Conservation (phyloP, 2,329 filamentous ascomycete species). For the Aureobasidium sp. region DNA sequence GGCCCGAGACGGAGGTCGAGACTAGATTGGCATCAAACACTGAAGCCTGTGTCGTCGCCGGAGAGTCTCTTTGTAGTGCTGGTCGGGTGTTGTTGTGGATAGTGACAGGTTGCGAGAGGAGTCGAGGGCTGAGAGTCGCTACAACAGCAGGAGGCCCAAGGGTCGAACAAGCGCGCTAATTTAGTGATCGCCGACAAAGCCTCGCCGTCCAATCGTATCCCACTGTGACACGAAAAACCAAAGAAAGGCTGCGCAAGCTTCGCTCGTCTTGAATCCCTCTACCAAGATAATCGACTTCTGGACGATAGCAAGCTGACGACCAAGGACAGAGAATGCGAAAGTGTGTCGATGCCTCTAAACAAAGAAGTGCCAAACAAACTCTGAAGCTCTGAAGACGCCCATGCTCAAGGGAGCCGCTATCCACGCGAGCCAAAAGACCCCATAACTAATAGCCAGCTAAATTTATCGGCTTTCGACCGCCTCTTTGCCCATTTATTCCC, state of each 20-base stretch:
- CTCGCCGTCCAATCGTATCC: not conserved
- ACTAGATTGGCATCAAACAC: slow-evolving; percentile 1
- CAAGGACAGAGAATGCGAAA: not conserved
- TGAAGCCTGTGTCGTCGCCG: not conserved
- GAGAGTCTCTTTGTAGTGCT: not conserved
- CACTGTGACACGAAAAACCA: not conserved
- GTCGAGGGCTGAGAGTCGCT: not conserved
- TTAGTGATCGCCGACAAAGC: not conserved
- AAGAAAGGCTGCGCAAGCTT: not conserved
- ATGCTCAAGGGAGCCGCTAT: not conserved
- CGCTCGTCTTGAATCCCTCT: not conserved
- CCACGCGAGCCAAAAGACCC: not conserved
- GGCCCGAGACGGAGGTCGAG: not conserved
- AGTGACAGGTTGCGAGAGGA: not conserved
- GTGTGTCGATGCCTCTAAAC: not conserved
- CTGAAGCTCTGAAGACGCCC: not conserved
- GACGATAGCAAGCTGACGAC: not conserved
- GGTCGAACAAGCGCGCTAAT: not conserved
- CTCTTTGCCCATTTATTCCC: not conserved
- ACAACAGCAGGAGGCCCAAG: not conserved
- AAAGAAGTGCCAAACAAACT: slow-evolving; percentile 5
- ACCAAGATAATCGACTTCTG: not conserved
- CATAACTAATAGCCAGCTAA: not conserved
- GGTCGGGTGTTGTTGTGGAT: not conserved
- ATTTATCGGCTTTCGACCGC: not conserved